Evolutionary conservation across 768 basidiomycete species (phyloP).

Genomic region (Termitomyces sp.): DNA sequence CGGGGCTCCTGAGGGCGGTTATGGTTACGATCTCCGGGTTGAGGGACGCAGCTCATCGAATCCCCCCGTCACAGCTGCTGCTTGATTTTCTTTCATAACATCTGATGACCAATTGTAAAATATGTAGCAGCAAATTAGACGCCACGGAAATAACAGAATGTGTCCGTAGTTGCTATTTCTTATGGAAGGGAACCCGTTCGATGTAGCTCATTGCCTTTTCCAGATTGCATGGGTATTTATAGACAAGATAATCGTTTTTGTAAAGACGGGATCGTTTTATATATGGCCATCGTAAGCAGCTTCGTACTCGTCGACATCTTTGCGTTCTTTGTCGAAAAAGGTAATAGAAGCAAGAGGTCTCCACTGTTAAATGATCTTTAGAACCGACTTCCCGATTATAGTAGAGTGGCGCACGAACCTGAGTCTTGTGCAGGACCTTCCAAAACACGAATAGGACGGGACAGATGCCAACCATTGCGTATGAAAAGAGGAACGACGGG

Average conservation of each 20-base stretch:
- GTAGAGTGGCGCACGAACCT: constrained; percentile 23
- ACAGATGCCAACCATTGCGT: constrained; percentile 40
- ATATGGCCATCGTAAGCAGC: constrained; percentile 11
- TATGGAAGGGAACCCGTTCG: background rate
- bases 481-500: constrained; percentile 47
- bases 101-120: constrained; percentile 13
- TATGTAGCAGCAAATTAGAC: constrained; percentile 1
- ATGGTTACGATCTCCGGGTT: constrained; percentile 77
- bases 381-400: background rate
- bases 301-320: constrained; percentile 42
- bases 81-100: constrained; percentile 5
- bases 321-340: constrained; percentile 45
- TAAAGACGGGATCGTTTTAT: background rate
- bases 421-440: constrained; percentile 39
- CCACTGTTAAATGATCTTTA: constrained; percentile 28
- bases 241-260: too few relatives aligned
- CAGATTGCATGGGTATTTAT: background rate
- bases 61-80: constrained; percentile 30
- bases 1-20: constrained; percentile 62
- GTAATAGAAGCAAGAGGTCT: constrained; percentile 32
- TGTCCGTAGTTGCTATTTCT: background rate
- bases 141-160: too few relatives aligned
- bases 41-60: constrained; percentile 54
- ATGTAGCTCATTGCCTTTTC: background rate
- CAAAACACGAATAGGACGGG: constrained; percentile 42